These are phyloP conservation scores for Penicillium sp. DNA, from an alignment of 2,329 filamentous ascomycete species.

Conservation along the genomic window DNA sequence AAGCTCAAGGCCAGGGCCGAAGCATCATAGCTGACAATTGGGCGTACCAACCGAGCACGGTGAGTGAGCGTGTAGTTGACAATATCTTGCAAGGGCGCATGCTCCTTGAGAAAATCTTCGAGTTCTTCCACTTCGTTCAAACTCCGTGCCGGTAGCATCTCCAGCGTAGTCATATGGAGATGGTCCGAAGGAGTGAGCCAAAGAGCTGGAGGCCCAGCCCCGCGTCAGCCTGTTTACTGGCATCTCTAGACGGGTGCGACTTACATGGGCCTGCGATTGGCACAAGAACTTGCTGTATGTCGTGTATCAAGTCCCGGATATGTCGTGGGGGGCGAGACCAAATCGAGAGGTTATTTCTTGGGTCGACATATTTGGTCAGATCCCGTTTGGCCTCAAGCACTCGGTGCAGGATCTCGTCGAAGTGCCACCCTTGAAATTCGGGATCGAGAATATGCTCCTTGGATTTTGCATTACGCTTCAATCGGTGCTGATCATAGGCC, in stretches of 20 bases:
- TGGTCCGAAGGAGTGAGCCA: constrained; percentile 82
- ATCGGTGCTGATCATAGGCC: constrained; percentile 73
- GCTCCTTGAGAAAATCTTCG: constrained; percentile 58
- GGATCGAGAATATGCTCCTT: constrained; percentile 69
- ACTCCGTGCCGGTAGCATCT: constrained; percentile 79
- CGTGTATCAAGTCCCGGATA: constrained; percentile 66
- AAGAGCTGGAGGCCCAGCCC: constrained; percentile 56
- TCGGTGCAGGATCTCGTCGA: constrained; percentile 74
- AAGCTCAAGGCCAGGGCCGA: constrained; percentile 86
- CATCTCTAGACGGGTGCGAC: constrained; percentile 27
- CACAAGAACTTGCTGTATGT: constrained; percentile 68
- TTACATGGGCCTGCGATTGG: constrained; percentile 66
- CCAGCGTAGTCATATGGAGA: constrained; percentile 83
- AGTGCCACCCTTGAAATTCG: constrained; percentile 68
- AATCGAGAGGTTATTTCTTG: constrained; percentile 79
- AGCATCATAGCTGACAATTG: constrained; percentile 79
- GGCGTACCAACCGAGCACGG: constrained; percentile 75
- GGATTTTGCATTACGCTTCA: constrained; percentile 73
- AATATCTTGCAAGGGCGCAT: constrained; percentile 56
- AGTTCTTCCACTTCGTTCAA: constrained; percentile 66
- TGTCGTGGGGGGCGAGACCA: constrained; percentile 81
- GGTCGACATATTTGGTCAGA: constrained; percentile 71
- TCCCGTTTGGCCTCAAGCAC: constrained; percentile 62
- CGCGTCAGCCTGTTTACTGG: not conserved
- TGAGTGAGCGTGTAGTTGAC: constrained; percentile 67